phyloP scores from a whole-genome alignment of 1,284 basidiomycete species.

The Agroathelia rolfsii region DNA sequence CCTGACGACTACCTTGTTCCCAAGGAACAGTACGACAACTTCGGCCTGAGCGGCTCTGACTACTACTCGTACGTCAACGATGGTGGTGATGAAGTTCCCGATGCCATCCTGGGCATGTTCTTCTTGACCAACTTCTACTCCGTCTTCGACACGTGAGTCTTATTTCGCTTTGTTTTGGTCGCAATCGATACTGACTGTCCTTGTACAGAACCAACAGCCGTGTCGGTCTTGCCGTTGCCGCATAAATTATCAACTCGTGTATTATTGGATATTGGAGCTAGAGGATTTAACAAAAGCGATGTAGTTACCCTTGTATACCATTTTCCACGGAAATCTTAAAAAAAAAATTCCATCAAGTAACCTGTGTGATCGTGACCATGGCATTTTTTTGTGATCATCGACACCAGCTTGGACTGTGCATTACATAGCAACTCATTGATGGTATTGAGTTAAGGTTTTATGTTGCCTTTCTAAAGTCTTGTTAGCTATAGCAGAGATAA shows the following conservation, averaged over 20 bases:
- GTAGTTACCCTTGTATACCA: too few species aligned
- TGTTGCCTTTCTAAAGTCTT: too few species aligned
- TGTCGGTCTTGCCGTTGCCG: not conserved
- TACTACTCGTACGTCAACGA: not conserved
- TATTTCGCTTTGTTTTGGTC: not conserved
- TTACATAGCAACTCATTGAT: too few species aligned
- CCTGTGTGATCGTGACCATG: too few species aligned
- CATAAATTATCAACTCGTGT: not conserved
- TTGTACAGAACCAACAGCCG: not conserved
- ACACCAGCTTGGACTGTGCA: too few species aligned
- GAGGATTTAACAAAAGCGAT: too few species aligned
- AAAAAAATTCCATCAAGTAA: too few species aligned
- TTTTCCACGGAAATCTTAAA: too few species aligned
- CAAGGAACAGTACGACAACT: not conserved
- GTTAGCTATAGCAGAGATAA: too few species aligned
- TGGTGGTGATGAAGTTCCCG: not conserved
- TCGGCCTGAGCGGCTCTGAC: not conserved
- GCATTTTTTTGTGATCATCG: too few species aligned
- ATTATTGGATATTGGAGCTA: too few species aligned
- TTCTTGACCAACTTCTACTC: constrained; percentile 1
- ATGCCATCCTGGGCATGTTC: not conserved
- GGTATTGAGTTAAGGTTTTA: too few species aligned
- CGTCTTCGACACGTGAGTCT: constrained; percentile 1
- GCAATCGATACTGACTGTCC: not conserved
- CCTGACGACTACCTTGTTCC: not conserved